Evolutionary conservation across 2,329 filamentous ascomycete species (phyloP).

Genomic region (Cryphonectria parasitica): DNA sequence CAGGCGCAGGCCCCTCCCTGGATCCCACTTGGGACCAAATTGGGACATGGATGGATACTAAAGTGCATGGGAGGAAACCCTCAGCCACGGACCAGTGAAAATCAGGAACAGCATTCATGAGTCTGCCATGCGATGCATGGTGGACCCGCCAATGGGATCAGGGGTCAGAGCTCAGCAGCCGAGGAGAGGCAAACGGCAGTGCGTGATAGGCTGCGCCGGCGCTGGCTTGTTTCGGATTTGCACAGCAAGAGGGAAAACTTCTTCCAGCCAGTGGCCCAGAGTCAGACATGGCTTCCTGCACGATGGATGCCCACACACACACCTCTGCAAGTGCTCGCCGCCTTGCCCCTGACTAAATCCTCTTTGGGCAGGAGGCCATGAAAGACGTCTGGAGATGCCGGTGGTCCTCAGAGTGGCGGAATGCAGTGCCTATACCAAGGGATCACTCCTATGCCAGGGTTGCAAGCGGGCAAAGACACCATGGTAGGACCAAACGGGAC

Average conservation of each 20-base stretch:
- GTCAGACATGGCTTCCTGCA: slow-evolving; percentile 19
- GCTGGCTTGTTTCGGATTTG: slow-evolving; percentile 42
- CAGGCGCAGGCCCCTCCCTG: slow-evolving; percentile 25
- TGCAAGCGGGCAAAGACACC: background rate
- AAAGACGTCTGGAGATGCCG: background rate
- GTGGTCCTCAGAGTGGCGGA: background rate
- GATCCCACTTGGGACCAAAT: slow-evolving; percentile 28
- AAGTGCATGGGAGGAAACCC: slow-evolving; percentile 30
- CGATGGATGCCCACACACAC: slow-evolving; percentile 18
- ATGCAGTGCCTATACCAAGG: background rate
- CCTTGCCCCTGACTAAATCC: slow-evolving; percentile 31
- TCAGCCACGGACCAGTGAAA: slow-evolving; percentile 40
- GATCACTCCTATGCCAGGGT: background rate
- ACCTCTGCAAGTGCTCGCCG: slow-evolving; percentile 25
- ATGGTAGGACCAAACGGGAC: background rate
- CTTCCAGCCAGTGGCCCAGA: slow-evolving; percentile 27
- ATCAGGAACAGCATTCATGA: slow-evolving; percentile 40
- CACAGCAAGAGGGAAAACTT: slow-evolving; percentile 34
- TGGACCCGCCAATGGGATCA: slow-evolving; percentile 39
- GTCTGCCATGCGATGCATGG: slow-evolving; percentile 45
- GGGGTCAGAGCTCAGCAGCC: slow-evolving; percentile 32
- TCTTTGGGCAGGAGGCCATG: slow-evolving; percentile 24
- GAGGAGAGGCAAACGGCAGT: slow-evolving; percentile 26
- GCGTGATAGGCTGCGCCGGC: slow-evolving; percentile 38
- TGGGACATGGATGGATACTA: slow-evolving; percentile 33